phyloP scores from a whole-genome alignment of 108 stramenopile species.

The Cylindrotheca closterium region DNA sequence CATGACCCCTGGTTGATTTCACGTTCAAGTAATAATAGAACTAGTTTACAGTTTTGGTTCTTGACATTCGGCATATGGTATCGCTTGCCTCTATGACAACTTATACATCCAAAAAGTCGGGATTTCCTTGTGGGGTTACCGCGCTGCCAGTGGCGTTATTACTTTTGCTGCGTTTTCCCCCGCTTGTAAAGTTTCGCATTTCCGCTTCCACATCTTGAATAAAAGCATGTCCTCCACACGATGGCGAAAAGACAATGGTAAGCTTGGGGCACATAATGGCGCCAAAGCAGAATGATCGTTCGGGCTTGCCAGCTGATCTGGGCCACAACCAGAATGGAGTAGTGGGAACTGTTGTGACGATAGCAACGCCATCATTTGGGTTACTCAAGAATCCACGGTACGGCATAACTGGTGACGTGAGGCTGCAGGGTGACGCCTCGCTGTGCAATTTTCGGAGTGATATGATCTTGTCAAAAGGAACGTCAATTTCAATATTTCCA shows the following conservation, averaged over 20 bases:
- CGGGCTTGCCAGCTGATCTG: conserved; percentile 79
- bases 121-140: conserved; percentile 11
- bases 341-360: conserved; percentile 77
- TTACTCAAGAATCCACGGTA: conserved; percentile 71
- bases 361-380: conserved; percentile 77
- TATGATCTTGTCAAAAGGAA: conserved; percentile 84
- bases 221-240: conserved; percentile 73
- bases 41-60: too few species aligned
- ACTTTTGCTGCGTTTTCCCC: conserved; percentile 5
- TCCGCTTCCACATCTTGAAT: conserved; percentile 83
- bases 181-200: conserved; percentile 62
- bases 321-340: conserved; percentile 90
- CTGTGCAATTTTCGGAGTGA: conserved; percentile 49
- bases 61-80: too few species aligned
- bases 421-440: conserved; percentile 21
- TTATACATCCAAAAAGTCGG: conserved; percentile 39
- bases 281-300: conserved; percentile 66
- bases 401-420: conserved; percentile 52
- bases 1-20: too few species aligned
- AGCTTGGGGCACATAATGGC: conserved; percentile 71
- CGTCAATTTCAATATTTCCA: conserved; percentile 84
- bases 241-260: conserved; percentile 79
- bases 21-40: too few species aligned
- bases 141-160: conserved; percentile 2
- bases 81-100: too few species aligned